Base-by-base conservation (phyloP, 2,329 filamentous ascomycete genomes). In the Aspergillus phoenicis region DNA sequence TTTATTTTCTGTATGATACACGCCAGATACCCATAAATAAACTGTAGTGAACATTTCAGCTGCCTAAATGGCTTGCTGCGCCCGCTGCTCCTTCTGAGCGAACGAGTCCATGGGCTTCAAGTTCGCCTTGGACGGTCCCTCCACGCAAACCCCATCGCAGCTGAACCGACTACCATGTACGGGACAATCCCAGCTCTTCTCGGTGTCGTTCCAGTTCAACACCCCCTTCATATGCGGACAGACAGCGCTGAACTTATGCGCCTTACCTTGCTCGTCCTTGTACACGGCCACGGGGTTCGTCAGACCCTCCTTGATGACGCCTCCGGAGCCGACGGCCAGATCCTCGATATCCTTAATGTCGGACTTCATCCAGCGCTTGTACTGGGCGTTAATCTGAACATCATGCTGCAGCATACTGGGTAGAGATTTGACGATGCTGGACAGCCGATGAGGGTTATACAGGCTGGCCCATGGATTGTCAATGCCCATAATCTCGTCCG, bases 291-390 rank as follows among this genome's bases (percentile, higher is more conserved):
- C 63, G 0, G 84, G 84, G 62, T 78, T 81, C n/a, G 70, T 73
- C 1, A 75, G 71, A 20, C 64, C 77, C n/a, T 77, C 64, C 64
- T 86, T 85, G 60, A 86, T 66, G 5, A 86, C 83, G 0, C 82
- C 84, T 2, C 84, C 84, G 13, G 76, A 76, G 0, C 83, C 83
- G 0, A 70, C 73, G 0, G 73, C 78, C 1, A 87, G 73, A 43
- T 86, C 83, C 66, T 85, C 84, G 36, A 87, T 85, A 64, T 86
- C 83, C 1, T 73, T 73, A 54, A 87, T 84, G 62, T 87, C 85
- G 0, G 81, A 78, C 62, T 85, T 75, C 45, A 83, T 41, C 60
- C 82, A 81, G 4, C 84, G 78, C 73, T 84, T 84, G 72, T 86
- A 87, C 66, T 86, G 83, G 39, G 73, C 58, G 63, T 87, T 86